Percentiles rank a stretch among this genome's conserved stretches.
Conservation (phyloP, 176 grass and related monocot genomes). For the Saccharum spontaneum region DNA sequence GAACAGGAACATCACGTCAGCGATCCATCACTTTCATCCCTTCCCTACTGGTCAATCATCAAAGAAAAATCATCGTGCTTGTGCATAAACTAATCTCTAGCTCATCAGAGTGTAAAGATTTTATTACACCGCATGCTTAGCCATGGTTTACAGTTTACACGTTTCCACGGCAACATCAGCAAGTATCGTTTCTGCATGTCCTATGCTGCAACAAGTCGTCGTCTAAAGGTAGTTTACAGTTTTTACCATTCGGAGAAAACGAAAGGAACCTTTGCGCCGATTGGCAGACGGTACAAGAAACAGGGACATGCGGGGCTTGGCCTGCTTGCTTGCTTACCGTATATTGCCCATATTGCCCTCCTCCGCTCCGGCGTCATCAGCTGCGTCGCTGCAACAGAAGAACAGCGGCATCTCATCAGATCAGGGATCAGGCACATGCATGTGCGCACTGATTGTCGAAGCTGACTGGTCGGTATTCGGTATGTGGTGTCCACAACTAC, state of each 20-base stretch:
- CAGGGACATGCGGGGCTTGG: not conserved
- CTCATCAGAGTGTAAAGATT: not conserved
- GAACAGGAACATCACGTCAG: not conserved
- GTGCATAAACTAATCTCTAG: not conserved
- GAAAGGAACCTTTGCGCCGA: not conserved
- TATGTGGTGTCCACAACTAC: not conserved
- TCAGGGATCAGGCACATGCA: not conserved
- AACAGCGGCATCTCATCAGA: not conserved
- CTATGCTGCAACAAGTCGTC: not conserved
- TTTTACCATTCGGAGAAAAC: not conserved
- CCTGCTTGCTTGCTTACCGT: conserved; percentile 45
- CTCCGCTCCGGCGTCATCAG: conserved; percentile 91
- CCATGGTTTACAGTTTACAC: too few relatives aligned
- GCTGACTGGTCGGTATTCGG: not conserved
- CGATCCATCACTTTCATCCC: not conserved
- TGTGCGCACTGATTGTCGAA: not conserved
- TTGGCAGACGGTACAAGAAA: not conserved
- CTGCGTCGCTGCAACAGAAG: conserved; percentile 60
- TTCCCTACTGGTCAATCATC: not conserved
- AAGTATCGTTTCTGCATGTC: conserved; percentile 14
- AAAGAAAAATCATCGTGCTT: not conserved
- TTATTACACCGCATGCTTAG: not conserved
- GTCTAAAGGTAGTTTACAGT: not conserved
- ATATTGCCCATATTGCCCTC: conserved; percentile 92
- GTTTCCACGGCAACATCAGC: not conserved